phyloP scores from a whole-genome alignment of 257 asterid species.

The Mentha longifolia region DNA sequence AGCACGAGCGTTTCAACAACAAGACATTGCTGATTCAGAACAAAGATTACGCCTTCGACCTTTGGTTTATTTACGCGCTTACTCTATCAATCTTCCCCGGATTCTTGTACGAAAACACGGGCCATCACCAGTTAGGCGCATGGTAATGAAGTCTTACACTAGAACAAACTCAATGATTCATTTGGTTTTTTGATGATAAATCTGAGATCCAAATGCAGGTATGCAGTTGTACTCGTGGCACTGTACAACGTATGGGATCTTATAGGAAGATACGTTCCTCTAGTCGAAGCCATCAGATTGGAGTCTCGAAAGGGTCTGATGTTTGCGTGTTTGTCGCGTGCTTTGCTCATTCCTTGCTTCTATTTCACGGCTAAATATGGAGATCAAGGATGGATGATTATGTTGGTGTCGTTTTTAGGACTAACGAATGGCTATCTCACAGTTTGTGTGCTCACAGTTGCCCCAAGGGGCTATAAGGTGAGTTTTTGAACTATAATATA shows the following conservation, averaged over 20 bases:
- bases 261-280: constrained; percentile 67
- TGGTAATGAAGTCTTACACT: constrained; percentile 55
- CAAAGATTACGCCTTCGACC: constrained; percentile 58
- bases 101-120: constrained; percentile 87
- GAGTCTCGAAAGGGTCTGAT: constrained; percentile 67
- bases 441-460: constrained; percentile 69
- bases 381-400: constrained; percentile 88
- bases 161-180: not conserved
- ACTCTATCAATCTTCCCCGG: constrained; percentile 89
- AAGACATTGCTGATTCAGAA: constrained; percentile 53
- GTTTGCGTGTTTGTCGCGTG: constrained; percentile 55
- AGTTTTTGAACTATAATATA: not conserved
- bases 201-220: constrained; percentile 47
- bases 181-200: not conserved
- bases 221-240: constrained; percentile 75
- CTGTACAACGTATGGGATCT: constrained; percentile 77
- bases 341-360: constrained; percentile 75
- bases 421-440: constrained; percentile 83
- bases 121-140: constrained; percentile 69
- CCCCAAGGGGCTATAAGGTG: constrained; percentile 89
- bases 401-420: constrained; percentile 70
- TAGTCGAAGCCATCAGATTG: constrained; percentile 47
- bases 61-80: constrained; percentile 60
- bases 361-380: constrained; percentile 90
- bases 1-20: constrained; percentile 56